Conservation (phyloP, 2,329 filamentous ascomycete genomes). For the Chaetomium sp. region DNA sequence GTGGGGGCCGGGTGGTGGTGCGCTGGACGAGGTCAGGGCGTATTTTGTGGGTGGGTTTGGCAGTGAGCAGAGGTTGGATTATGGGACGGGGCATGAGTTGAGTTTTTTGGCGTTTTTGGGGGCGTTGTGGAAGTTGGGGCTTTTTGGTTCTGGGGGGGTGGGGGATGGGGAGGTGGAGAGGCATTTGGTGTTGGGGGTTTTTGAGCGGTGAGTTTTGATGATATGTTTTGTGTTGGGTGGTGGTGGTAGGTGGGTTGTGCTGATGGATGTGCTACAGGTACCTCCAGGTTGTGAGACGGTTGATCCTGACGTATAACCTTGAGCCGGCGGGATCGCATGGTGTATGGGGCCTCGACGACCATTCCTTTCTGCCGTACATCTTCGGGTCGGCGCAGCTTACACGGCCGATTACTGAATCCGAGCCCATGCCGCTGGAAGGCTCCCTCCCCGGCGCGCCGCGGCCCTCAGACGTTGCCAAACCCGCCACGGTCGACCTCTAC, state of each 20-base stretch:
- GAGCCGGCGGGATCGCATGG: conserved; percentile 96
- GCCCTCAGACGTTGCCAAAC: conserved; percentile 68
- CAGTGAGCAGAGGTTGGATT: conserved; percentile 86
- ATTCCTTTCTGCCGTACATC: conserved; percentile 91
- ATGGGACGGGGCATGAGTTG: conserved; percentile 93
- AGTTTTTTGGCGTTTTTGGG: conserved; percentile 92
- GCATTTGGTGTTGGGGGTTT: conserved; percentile 75
- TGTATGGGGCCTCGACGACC: conserved; percentile 98
- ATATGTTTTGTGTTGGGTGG: background rate
- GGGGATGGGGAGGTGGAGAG: conserved; percentile 64
- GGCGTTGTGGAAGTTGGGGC: conserved; percentile 86
- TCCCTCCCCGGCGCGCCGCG: conserved; percentile 72
- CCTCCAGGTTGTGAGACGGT: conserved; percentile 73
- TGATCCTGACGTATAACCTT: conserved; percentile 89
- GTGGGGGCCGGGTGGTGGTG: conserved; percentile 17
- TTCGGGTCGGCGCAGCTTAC: conserved; percentile 91
- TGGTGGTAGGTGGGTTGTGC: background rate
- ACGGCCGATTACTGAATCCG: conserved; percentile 65
- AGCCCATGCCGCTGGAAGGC: conserved; percentile 74
- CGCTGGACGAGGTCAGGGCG: conserved; percentile 64
- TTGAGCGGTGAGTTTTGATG: conserved; percentile 70
- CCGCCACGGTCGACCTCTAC: conserved; percentile 64
- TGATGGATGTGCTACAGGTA: conserved; percentile 56
- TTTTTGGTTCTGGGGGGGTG: conserved; percentile 61
- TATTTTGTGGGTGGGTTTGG: conserved; percentile 89